Percentiles rank a stretch among this genome's conserved stretches.
phyloP scores from a whole-genome alignment of 345 rosid species.

The Cochlearia excelsa region DNA sequence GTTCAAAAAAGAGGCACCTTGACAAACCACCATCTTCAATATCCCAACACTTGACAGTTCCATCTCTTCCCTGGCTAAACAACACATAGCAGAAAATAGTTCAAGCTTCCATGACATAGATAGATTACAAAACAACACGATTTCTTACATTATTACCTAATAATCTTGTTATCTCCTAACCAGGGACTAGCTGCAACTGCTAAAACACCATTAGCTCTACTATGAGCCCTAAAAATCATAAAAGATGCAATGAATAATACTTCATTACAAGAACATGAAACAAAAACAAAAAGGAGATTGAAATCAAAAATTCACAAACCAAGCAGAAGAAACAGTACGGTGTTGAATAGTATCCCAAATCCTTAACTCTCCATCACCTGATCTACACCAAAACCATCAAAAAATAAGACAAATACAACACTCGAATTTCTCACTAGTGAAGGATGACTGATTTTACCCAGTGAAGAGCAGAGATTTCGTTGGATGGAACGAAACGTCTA shows the following conservation, averaged over 20 bases:
- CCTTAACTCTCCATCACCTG: constrained; percentile 85
- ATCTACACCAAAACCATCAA: constrained; percentile 37
- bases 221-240: constrained; percentile 59
- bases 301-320: constrained; percentile 39
- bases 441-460: constrained; percentile 45
- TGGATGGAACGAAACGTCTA: constrained; percentile 77
- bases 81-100: not conserved
- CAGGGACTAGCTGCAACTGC: constrained; percentile 59
- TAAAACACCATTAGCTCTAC: constrained; percentile 82
- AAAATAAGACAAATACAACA: not conserved
- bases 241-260: not conserved
- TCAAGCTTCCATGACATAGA: not conserved
- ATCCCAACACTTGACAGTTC: constrained; percentile 92
- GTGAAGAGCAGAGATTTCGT: constrained; percentile 64
- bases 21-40: constrained; percentile 76
- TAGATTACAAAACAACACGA: not conserved
- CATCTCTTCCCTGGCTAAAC: constrained; percentile 90
- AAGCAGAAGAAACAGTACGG: constrained; percentile 67
- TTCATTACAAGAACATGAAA: not conserved
- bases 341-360: constrained; percentile 78
- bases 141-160: constrained; percentile 45
- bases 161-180: constrained; percentile 61
- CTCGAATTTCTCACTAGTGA: not conserved
- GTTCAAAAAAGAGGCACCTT: constrained; percentile 40
- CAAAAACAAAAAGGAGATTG: not conserved